A percentile compares a stretch with the other conserved stretches of the same genome.
These are phyloP conservation scores for Endoconidiophora polonica DNA, from an alignment of 2,329 filamentous ascomycete genomes.

Conservation along the genomic window DNA sequence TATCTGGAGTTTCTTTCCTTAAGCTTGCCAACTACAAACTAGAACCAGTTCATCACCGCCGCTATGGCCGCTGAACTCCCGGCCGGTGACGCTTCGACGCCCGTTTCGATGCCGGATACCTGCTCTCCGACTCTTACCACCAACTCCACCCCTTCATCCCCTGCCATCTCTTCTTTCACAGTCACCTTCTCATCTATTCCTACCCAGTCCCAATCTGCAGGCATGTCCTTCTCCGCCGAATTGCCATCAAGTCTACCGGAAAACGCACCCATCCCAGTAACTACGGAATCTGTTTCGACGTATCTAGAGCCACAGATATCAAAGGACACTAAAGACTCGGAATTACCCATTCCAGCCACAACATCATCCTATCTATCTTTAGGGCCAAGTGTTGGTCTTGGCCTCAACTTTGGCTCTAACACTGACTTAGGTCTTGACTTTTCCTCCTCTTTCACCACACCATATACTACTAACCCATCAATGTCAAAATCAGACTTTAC, in stretches of 20 bases:
- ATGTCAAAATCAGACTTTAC: not conserved
- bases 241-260: not conserved
- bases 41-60: too few relatives aligned
- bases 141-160: not conserved
- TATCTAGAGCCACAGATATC: not conserved
- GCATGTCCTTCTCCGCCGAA: not conserved
- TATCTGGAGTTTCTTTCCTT: too few relatives aligned
- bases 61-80: not conserved
- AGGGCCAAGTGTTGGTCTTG: slow-evolving; percentile 2
- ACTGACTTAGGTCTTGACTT: slow-evolving; percentile 4
- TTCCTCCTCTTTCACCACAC: not conserved
- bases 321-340: too few relatives aligned
- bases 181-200: too few relatives aligned
- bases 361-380: not conserved
- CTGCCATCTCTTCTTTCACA: not conserved
- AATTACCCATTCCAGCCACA: too few relatives aligned
- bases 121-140: not conserved
- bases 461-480: not conserved
- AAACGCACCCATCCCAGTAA: not conserved
- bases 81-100: not conserved
- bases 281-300: not conserved
- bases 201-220: too few relatives aligned
- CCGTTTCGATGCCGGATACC: not conserved
- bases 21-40: too few relatives aligned
- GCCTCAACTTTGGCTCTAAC: slow-evolving; percentile 5